phyloP scores from a whole-genome alignment of 805 yeast genomes.

The Candida namnaoensis region DNA sequence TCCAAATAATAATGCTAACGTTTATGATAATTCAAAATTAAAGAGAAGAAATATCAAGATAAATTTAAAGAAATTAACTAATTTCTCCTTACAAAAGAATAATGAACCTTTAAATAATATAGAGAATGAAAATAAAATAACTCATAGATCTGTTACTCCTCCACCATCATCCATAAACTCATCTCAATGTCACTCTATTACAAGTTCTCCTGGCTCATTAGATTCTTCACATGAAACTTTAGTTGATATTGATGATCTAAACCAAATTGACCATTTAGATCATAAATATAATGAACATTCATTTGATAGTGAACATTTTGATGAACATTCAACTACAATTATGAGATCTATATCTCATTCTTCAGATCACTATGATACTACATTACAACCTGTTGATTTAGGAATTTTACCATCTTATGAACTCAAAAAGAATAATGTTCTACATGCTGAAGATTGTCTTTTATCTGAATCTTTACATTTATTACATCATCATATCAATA shows the following conservation, averaged over 20 bases:
- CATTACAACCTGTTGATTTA: conserved; percentile 13
- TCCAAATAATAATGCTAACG: not conserved
- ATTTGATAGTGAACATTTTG: too few relatives aligned
- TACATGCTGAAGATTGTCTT: too few relatives aligned
- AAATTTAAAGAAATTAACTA: too few relatives aligned
- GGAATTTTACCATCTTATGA: conserved; percentile 11
- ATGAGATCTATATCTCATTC: not conserved
- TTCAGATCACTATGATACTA: conserved; percentile 14
- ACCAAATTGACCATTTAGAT: too few relatives aligned
- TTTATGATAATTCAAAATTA: too few relatives aligned
- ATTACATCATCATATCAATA: too few relatives aligned
- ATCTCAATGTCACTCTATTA: too few relatives aligned
- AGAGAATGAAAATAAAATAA: too few relatives aligned
- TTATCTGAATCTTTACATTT: not conserved
- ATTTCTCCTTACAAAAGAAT: too few relatives aligned
- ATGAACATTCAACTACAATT: not conserved
- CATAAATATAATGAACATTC: too few relatives aligned
- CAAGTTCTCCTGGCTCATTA: not conserved
- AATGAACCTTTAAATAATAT: too few relatives aligned
- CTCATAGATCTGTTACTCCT: not conserved
- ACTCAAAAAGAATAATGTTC: not conserved
- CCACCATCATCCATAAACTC: too few relatives aligned
- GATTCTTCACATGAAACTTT: not conserved
- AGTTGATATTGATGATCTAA: not conserved
- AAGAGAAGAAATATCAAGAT: conserved; percentile 14